These are phyloP conservation scores for Ophiorrhiza pumila DNA, from an alignment of 257 asterid genomes.

Conservation along the genomic window DNA sequence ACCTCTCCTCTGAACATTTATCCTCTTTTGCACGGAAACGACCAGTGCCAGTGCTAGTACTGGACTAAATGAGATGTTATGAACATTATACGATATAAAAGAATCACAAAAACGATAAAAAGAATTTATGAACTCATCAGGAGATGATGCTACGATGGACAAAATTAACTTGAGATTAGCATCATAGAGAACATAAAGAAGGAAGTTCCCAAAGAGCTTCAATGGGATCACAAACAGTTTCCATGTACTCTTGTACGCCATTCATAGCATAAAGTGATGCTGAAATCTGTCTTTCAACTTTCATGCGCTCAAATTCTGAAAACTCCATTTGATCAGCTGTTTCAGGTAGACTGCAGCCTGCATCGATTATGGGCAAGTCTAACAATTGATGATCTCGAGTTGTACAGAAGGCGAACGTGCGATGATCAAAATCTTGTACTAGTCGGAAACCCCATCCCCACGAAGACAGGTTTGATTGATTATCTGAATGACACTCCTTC, in stretches of 20 bases:
- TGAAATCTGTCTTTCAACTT: conserved; percentile 71
- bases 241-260: conserved; percentile 74
- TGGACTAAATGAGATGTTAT: background rate
- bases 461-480: conserved; percentile 3
- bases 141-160: background rate
- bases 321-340: conserved; percentile 20
- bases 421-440: conserved; percentile 13
- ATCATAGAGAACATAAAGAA: conserved; percentile 41
- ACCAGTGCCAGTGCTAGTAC: no score
- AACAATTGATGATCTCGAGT: conserved; percentile 17
- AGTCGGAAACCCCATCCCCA: conserved; percentile 1
- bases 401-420: background rate
- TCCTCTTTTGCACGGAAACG: background rate
- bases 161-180: conserved; percentile 1
- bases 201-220: conserved; percentile 73
- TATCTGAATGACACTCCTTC: conserved; percentile 15
- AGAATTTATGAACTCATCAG: background rate
- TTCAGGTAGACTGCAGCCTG: background rate
- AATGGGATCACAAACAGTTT: conserved; percentile 44
- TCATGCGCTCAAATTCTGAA: conserved; percentile 51
- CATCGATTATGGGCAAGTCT: conserved; percentile 10
- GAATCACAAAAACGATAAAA: background rate
- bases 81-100: background rate
- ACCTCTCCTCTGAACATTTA: background rate
- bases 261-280: conserved; percentile 74